Evolutionary conservation across 306 rosid genomes (phyloP).

Genomic region (Vigna nakashimae): DNA sequence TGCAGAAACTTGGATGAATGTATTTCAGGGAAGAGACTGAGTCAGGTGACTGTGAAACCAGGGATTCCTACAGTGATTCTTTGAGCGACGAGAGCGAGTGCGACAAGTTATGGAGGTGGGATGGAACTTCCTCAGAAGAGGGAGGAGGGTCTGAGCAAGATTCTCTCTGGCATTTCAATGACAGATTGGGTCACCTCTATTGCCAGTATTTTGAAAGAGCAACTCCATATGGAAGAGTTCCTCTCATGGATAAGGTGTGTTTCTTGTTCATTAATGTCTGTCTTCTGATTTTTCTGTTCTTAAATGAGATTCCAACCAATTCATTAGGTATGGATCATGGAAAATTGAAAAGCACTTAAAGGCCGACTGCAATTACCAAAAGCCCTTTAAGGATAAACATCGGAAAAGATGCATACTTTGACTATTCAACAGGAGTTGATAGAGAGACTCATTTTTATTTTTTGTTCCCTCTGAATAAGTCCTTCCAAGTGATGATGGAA

Average conservation of each 20-base stretch:
- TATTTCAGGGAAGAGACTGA: slow-evolving; percentile 76
- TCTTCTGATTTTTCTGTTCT: slow-evolving; percentile 19
- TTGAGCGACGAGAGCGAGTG: slow-evolving; percentile 86
- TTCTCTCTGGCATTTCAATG: slow-evolving; percentile 55
- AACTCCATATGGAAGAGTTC: slow-evolving; percentile 94
- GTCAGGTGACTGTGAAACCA: slow-evolving; percentile 77
- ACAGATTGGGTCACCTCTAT: slow-evolving; percentile 78
- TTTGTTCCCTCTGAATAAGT: not conserved
- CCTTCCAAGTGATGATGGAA: slow-evolving; percentile 26
- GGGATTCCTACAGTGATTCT: slow-evolving; percentile 88
- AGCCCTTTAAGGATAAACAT: slow-evolving; percentile 44
- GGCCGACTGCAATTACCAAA: slow-evolving; percentile 2
- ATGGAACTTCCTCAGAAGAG: slow-evolving; percentile 87
- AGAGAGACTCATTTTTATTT: not conserved
- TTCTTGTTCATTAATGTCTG: not conserved
- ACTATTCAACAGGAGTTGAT: slow-evolving; percentile 39
- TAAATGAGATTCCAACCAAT: slow-evolving; percentile 28
- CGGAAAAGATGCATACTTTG: slow-evolving; percentile 46
- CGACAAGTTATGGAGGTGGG: slow-evolving; percentile 93
- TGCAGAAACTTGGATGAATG: slow-evolving; percentile 13
- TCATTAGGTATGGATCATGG: slow-evolving; percentile 12
- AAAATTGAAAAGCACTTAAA: slow-evolving; percentile 24
- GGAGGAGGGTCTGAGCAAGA: slow-evolving; percentile 88
- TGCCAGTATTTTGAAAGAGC: slow-evolving; percentile 91
- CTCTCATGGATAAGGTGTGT: slow-evolving; percentile 91